Conservation (phyloP, 2,329 filamentous ascomycete genomes). For the Ophiostoma angusticollis region DNA sequence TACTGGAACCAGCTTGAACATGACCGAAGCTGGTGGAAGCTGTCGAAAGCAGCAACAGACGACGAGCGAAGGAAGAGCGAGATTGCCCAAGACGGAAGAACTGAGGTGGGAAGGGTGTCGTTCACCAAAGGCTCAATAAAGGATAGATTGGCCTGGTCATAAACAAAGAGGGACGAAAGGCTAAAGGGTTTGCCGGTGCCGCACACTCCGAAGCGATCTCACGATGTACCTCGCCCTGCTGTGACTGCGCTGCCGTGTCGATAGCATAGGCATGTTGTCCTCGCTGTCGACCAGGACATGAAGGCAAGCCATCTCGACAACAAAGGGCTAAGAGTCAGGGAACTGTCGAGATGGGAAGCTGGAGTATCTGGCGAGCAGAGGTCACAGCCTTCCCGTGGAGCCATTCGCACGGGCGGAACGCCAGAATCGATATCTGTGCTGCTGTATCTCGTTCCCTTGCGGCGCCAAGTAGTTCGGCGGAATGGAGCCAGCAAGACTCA, state of each 20-base stretch:
- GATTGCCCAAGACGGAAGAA: constrained; percentile 7
- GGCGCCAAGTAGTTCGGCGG: no score
- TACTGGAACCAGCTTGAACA: neutral
- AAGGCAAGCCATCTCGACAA: neutral
- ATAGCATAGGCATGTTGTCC: no score
- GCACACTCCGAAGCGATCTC: neutral
- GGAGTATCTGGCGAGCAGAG: no score
- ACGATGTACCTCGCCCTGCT: neutral
- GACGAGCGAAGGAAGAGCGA: neutral
- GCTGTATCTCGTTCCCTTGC: neutral
- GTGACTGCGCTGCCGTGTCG: no score
- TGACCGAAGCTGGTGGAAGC: neutral
- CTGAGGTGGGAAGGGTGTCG: neutral
- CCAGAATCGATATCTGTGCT: neutral
- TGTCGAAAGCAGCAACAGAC: neutral
- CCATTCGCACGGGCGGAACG: no score
- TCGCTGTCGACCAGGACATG: no score
- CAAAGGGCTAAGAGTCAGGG: neutral
- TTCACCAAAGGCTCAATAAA: constrained; percentile 2
- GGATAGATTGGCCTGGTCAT: constrained; percentile 4
- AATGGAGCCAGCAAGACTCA: neutral
- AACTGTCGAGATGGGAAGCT: no score
- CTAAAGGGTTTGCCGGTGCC: constrained; percentile 5
- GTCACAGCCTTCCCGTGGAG: no score
- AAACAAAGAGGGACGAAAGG: neutral